phyloP scores from a whole-genome alignment of 129 eudicot species.

The Flaveria bidentis region DNA sequence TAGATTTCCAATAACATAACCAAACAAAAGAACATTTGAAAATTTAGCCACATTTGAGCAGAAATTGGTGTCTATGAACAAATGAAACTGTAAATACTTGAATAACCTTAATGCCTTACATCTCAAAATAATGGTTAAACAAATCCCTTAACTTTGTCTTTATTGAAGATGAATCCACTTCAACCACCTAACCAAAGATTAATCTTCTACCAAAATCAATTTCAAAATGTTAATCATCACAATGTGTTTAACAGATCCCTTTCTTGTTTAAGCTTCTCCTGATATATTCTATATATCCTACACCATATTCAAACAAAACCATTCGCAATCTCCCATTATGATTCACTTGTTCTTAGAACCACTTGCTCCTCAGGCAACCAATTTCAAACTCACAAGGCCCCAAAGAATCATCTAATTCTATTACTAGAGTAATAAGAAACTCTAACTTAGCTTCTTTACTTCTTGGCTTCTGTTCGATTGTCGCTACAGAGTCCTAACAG shows the following conservation, averaged over 20 bases:
- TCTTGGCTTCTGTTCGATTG: too few species aligned
- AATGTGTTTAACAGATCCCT: too few species aligned
- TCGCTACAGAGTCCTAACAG: too few species aligned
- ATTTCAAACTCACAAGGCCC: too few species aligned
- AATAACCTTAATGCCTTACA: not conserved
- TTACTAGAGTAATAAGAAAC: too few species aligned
- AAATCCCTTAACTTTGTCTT: slow-evolving; percentile 8
- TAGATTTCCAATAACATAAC: not conserved
- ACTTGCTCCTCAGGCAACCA: too few species aligned
- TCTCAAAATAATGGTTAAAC: not conserved
- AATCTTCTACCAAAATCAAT: not conserved
- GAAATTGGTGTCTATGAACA: not conserved
- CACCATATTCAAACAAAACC: slow-evolving; percentile 7
- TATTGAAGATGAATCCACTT: not conserved
- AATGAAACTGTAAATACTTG: too few species aligned
- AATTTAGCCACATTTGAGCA: not conserved
- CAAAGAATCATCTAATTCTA: too few species aligned
- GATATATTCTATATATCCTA: not conserved
- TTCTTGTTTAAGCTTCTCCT: not conserved
- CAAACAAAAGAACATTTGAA: not conserved
- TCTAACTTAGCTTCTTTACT: too few species aligned
- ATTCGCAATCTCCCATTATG: not conserved
- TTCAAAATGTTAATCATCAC: not conserved
- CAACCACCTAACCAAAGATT: slow-evolving; percentile 6
- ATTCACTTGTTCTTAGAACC: too few species aligned